Evolutionary conservation across 75 land plant species (phyloP).

Genomic region (Pinus taeda): DNA sequence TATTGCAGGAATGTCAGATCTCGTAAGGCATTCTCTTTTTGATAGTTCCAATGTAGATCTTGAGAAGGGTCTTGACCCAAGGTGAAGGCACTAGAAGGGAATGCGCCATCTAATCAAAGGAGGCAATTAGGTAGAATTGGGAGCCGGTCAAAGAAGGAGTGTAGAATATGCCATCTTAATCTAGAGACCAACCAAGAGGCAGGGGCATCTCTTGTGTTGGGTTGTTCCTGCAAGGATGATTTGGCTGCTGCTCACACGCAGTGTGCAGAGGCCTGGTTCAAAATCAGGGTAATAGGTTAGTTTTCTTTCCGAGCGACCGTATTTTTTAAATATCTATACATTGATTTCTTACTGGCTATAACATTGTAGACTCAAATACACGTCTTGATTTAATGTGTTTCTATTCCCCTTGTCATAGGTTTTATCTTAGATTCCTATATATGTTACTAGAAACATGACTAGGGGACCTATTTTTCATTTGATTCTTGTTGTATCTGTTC

Average conservation of each 20-base stretch:
- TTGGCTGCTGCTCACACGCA: slow-evolving; percentile 63
- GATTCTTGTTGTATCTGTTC: too few relatives aligned
- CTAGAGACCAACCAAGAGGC: slow-evolving; percentile 23
- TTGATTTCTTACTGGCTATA: too few relatives aligned
- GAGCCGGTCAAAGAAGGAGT: slow-evolving; percentile 47
- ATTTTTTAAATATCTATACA: background rate
- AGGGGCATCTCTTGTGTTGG: slow-evolving; percentile 53
- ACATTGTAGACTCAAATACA: too few relatives aligned
- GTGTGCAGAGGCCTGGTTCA: slow-evolving; percentile 92
- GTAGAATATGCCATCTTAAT: slow-evolving; percentile 80
- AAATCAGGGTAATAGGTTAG: slow-evolving; percentile 79
- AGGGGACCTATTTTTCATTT: too few relatives aligned
- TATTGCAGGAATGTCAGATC: background rate
- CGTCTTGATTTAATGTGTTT: too few relatives aligned
- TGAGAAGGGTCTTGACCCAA: slow-evolving; percentile 11
- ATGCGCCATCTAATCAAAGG: too few relatives aligned
- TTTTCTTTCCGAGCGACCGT: background rate
- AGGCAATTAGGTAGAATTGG: slow-evolving; percentile 23
- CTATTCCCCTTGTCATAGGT: too few relatives aligned
- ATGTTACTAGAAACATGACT: too few relatives aligned
- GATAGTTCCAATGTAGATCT: background rate
- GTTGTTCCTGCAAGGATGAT: slow-evolving; percentile 86
- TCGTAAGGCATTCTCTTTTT: too few relatives aligned
- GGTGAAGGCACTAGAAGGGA: slow-evolving; percentile 4
- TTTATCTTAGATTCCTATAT: too few relatives aligned